Base-by-base conservation (phyloP, 495 filamentous ascomycete species). In the Neohortaea acidophila region DNA sequence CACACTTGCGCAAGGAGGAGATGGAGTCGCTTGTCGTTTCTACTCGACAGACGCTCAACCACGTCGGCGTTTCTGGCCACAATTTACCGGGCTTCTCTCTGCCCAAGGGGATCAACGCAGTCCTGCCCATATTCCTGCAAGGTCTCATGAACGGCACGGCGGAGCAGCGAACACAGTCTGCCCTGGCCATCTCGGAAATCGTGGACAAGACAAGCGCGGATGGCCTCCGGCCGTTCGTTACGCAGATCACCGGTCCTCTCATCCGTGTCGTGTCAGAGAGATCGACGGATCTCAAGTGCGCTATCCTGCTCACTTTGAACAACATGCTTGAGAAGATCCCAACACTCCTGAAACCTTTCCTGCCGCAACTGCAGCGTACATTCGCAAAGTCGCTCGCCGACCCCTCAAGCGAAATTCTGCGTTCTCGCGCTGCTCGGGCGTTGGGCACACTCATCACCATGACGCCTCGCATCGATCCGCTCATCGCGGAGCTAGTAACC, bases 321-420 rank as follows among this genome's bases (percentile, higher is more conserved):
- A 93, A 91, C 49, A 67, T 97, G 9, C 67, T 97, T 11, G 81
- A 93, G 61, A 97, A 96, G 68, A 96, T 97, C 56, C 91, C 89
- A 4, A 73, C 82, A 13, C 83, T 86, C 41, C 72, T 97, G 28
- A 96, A 94, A 59, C 89, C 89, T 2, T 97, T 97, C 74, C 53
- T 97, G 48, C 89, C 89, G 9, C 89, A 97, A 55, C 74, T 97
- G 24, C 89, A 97, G 59, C 69, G 89, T 21, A 96, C 89, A 0
- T 97, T 97, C 63, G 86, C 89, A 22, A 87, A 93, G 63, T 85
- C 83, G 35, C 65, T 97, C 15, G 89, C 89, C 0, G 89, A 97
- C 58, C 76, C 85, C 1, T 81, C 85, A 7, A 94, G 87, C 56
- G 91, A 94, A 39, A 62, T 84, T 13, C 62, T 96, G 44, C 74